Evolutionary conservation across 2,329 filamentous ascomycete genomes (phyloP).

Genomic region (Clonostachys sp.): DNA sequence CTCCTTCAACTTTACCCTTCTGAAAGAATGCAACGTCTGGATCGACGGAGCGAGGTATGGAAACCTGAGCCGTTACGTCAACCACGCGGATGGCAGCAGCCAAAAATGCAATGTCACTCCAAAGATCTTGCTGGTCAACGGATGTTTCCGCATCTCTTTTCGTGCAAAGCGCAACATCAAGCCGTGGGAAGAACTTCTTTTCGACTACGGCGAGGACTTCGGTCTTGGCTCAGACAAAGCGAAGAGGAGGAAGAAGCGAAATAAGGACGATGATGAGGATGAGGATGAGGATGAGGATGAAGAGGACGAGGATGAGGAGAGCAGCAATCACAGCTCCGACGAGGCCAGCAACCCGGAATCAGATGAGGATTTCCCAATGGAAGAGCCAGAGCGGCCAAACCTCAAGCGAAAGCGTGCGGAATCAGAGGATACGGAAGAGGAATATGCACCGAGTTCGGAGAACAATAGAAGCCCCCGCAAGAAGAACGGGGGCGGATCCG

Average conservation of each 20-base stretch:
- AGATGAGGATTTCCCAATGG: no score
- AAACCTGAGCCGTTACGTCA: conserved; percentile 80
- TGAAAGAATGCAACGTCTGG: conserved; percentile 58
- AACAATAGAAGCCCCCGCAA: no score
- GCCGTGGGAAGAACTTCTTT: conserved; percentile 73
- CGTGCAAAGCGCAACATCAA: conserved; percentile 62
- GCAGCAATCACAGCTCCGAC: no score
- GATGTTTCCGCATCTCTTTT: conserved; percentile 72
- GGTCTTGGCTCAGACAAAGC: conserved; percentile 2
- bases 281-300: not conserved
- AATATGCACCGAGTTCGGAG: no score
- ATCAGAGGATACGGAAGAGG: no score
- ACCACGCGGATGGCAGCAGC: conserved; percentile 56
- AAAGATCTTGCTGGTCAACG: conserved; percentile 67
- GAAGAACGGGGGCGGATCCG: no score
- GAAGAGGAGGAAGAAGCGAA: not conserved
- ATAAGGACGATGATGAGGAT: conserved; percentile 1
- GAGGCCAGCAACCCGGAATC: no score
- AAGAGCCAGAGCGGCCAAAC: no score
- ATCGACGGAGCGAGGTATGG: conserved; percentile 74
- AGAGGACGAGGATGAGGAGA: not conserved
- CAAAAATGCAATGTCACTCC: conserved; percentile 58
- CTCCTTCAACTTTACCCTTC: conserved; percentile 59
- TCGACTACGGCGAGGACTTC: conserved; percentile 72
- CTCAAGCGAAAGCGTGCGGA: no score